Conservation (phyloP, 2,329 filamentous ascomycete genomes). For the Aspergillus ochraceoroseus region DNA sequence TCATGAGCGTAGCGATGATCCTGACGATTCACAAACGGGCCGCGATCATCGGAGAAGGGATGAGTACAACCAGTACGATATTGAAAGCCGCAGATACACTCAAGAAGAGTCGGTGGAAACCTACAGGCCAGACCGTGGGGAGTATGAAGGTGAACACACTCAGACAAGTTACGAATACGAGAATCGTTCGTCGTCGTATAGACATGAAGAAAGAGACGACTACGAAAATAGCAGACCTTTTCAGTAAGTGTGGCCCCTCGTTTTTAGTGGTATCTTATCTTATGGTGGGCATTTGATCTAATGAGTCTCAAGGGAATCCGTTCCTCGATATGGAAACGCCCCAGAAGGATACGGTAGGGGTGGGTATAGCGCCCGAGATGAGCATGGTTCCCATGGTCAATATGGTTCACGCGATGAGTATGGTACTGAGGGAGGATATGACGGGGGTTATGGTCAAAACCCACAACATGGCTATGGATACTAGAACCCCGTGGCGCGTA, state of each 20-base stretch:
- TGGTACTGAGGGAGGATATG: conserved; percentile 15
- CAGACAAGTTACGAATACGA: conserved; percentile 20
- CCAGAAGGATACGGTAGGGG: conserved; percentile 17
- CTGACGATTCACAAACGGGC: not conserved
- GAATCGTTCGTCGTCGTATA: conserved; percentile 14
- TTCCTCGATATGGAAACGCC: conserved; percentile 22
- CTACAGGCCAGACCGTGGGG: conserved; percentile 7
- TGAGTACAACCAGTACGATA: conserved; percentile 5
- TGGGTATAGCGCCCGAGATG: conserved; percentile 1
- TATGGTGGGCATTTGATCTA: conserved; percentile 14
- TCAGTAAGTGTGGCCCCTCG: conserved; percentile 21
- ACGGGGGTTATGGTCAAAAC: conserved; percentile 13
- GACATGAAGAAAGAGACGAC: conserved; percentile 11
- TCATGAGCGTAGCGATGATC: conserved; percentile 1
- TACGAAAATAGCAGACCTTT: conserved; percentile 17
- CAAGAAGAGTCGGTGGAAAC: conserved; percentile 2
- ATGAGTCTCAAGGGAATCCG: conserved; percentile 17
- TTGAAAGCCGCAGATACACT: not conserved
- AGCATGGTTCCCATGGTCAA: conserved; percentile 1
- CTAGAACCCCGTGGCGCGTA: no score
- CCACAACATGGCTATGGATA: conserved; percentile 23
- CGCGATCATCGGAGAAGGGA: not conserved
- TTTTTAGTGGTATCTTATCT: conserved; percentile 1
- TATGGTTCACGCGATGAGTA: conserved; percentile 1
- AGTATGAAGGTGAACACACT: conserved; percentile 12